Conservation (phyloP, 192 early-diverging fungal genomes). For the Linnemannia exigua region DNA sequence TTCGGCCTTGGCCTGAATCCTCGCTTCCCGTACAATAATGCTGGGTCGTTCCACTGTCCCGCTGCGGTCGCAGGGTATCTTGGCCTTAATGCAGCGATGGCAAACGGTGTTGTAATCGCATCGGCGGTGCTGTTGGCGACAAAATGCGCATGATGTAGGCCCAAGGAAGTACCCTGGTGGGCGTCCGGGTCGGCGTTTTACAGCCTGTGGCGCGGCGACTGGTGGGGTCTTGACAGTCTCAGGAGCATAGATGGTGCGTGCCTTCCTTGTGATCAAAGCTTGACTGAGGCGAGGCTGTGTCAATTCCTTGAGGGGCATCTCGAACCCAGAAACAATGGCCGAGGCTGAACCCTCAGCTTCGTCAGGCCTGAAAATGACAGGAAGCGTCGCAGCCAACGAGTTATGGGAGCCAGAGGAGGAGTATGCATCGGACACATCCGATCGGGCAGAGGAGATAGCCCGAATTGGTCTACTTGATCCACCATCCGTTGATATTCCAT, state of each 20-base stretch:
- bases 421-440: neutral
- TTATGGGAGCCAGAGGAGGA: neutral
- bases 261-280: slow-evolving; percentile 36
- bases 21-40: slow-evolving; percentile 48
- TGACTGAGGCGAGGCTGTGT: slow-evolving; percentile 19
- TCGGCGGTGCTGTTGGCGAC: slow-evolving; percentile 44
- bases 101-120: slow-evolving; percentile 52
- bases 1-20: slow-evolving; percentile 33
- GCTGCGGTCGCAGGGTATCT: slow-evolving; percentile 50
- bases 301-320: slow-evolving; percentile 23
- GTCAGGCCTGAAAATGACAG: slow-evolving; percentile 11
- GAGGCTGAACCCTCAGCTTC: neutral
- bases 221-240: neutral
- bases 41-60: slow-evolving; percentile 53
- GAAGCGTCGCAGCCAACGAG: neutral
- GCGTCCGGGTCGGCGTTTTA: slow-evolving; percentile 38
- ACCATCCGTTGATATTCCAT: neutral
- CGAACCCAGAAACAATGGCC: neutral
- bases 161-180: slow-evolving; percentile 53
- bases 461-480: neutral
- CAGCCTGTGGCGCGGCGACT: neutral
- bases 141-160: slow-evolving; percentile 48
- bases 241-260: slow-evolving; percentile 39
- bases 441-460: neutral
- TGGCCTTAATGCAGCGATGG: slow-evolving; percentile 45